phyloP scores from a whole-genome alignment of 768 basidiomycete genomes.

The Lactarius quietus region DNA sequence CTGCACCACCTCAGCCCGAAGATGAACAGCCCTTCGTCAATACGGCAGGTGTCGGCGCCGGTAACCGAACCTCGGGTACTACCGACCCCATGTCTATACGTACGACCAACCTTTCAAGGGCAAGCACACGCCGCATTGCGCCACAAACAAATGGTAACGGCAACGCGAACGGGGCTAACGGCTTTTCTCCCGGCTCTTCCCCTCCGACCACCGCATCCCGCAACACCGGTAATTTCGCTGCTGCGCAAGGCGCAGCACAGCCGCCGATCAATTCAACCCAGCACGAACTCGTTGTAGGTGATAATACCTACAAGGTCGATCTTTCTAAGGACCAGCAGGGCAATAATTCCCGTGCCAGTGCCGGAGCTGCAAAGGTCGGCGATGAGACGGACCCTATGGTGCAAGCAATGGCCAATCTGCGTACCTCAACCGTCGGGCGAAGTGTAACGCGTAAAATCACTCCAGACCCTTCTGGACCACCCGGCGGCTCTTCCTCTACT shows the following conservation, averaged over 20 bases:
- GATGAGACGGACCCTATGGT: constrained; percentile 41
- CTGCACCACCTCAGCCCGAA: constrained; percentile 35
- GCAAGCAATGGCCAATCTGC: constrained; percentile 35
- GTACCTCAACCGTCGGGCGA: constrained; percentile 32
- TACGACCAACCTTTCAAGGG: constrained; percentile 34
- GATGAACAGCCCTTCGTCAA: constrained; percentile 50
- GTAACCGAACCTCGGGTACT: constrained; percentile 42
- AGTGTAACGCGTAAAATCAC: constrained; percentile 28
- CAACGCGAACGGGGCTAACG: constrained; percentile 4
- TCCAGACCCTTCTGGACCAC: constrained; percentile 13
- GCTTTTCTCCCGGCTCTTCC: constrained; percentile 20
- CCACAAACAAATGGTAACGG: constrained; percentile 6
- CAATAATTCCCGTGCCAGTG: constrained; percentile 24
- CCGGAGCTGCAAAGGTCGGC: constrained; percentile 24
- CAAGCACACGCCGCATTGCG: constrained; percentile 25
- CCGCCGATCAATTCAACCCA: constrained; percentile 39
- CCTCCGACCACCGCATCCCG: constrained; percentile 5
- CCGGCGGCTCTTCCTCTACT: constrained; percentile 17
- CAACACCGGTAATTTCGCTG: not conserved
- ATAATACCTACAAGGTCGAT: constrained; percentile 64
- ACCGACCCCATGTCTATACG: constrained; percentile 33
- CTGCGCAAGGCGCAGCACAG: not conserved
- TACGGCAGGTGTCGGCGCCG: constrained; percentile 70
- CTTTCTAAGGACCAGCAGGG: constrained; percentile 61
- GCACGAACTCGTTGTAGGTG: constrained; percentile 64